phyloP scores from a whole-genome alignment of 441 rosid genomes.

The Erodium moschatum region DNA sequence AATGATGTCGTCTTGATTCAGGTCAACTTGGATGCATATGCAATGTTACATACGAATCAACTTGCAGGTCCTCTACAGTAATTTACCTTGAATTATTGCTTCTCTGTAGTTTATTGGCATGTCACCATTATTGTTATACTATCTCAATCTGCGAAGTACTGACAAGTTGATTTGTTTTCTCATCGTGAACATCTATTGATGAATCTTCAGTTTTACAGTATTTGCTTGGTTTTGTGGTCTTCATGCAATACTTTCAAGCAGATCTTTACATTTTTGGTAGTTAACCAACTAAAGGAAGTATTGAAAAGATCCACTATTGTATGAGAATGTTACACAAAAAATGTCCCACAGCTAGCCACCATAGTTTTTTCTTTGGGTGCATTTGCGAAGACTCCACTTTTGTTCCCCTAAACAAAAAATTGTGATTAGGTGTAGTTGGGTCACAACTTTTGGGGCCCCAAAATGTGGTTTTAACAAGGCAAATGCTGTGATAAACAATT shows the following conservation, averaged over 20 bases:
- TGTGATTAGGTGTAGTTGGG: background rate
- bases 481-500: background rate
- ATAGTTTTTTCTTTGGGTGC: background rate
- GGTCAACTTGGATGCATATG: slow-evolving; percentile 87
- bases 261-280: too few species aligned
- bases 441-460: background rate
- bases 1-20: slow-evolving; percentile 24
- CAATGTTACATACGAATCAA: slow-evolving; percentile 60
- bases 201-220: too few species aligned
- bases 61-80: slow-evolving; percentile 58
- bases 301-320: background rate
- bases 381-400: background rate
- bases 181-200: too few species aligned
- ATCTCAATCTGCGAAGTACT: background rate
- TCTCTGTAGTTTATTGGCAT: background rate
- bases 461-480: background rate
- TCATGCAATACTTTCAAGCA: too few species aligned
- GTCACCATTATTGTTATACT: background rate
- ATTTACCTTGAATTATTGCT: slow-evolving; percentile 5
- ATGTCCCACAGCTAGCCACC: background rate
- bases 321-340: background rate
- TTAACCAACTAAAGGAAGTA: background rate
- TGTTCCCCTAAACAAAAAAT: background rate
- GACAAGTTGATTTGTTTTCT: background rate
- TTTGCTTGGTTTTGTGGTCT: too few species aligned